Evolutionary conservation across 371 early-diverging fungal genomes (phyloP).

Genomic region (Dinochytrium kinnereticum): DNA sequence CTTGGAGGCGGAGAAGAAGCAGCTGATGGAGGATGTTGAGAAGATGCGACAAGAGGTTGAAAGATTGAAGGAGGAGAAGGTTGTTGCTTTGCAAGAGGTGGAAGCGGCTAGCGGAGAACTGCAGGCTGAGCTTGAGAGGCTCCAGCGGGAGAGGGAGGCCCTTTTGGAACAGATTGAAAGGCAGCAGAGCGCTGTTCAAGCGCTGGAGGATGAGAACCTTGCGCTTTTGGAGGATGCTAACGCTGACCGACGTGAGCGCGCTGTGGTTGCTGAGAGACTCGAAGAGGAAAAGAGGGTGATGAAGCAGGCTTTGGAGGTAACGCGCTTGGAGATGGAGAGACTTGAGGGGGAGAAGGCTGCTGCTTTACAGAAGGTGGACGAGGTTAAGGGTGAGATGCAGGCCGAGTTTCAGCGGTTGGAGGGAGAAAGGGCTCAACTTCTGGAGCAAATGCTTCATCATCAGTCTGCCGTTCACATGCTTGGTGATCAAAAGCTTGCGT

Average conservation of each 20-base stretch:
- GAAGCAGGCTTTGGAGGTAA: neutral
- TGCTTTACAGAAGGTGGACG: too few relatives aligned
- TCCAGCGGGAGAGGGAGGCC: too few relatives aligned
- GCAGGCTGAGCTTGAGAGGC: too few relatives aligned
- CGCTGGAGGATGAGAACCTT: neutral
- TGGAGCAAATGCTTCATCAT: too few relatives aligned
- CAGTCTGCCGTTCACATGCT: too few relatives aligned
- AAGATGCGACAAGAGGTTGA: too few relatives aligned
- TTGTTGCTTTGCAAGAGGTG: too few relatives aligned
- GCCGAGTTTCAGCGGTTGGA: neutral
- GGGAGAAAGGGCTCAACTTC: too few relatives aligned
- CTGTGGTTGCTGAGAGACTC: neutral
- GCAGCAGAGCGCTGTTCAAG: too few relatives aligned
- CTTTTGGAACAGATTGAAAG: too few relatives aligned
- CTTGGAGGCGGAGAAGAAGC: neutral
- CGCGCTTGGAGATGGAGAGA: neutral
- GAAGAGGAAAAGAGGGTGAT: neutral
- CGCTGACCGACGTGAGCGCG: neutral
- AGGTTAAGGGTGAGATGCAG: neutral
- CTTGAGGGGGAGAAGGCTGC: neutral
- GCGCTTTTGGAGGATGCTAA: neutral
- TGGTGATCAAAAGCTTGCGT: neutral
- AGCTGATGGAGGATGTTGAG: neutral
- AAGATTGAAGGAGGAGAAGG: too few relatives aligned
- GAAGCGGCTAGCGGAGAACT: too few relatives aligned